Evolutionary conservation across 2,329 filamentous ascomycete species (phyloP), one percentile per base, ranked within the genome.

Genomic region (Cordyceps fumosorosea): DNA sequence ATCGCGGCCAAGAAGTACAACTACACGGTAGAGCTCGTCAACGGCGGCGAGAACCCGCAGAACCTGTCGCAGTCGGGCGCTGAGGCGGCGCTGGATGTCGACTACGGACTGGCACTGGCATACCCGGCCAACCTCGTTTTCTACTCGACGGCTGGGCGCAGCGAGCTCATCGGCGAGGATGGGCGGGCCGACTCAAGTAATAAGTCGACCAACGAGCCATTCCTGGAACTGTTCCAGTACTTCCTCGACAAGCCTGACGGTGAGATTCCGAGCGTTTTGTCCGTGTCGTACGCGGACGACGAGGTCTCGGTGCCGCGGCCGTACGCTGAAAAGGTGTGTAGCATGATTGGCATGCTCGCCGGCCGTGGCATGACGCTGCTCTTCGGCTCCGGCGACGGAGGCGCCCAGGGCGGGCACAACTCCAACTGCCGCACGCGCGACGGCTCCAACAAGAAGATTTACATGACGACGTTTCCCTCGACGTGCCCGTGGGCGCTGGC

Each of bases 401-500:
- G 81, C 22, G 74, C 77, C 3, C 74, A 73, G 2, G 78, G 78
- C 4, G 75, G 73, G 3, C 74, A 74, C 18, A 70, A 73, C 63
- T 86, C 84, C 63, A 69, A 66, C 22, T 89, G 86, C 73, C 73
- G 78, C 57, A 79, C 78, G 62, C 85, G 87, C 68, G 84, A 88
- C 62, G 86, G 85, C 24, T 77, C 74, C 50, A 78, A 82, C 63
- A 80, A 76, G 1, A 80, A 80, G 11, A 77, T 80, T 22, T 85
- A 87, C 68, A 75, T 85, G 34, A 80, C 86, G 1, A 81, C 79
- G 5, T 91, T 90, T 72, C 88, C 88, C 0, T 82, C 81, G 0
- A 81, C 82, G 0, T 91, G 88, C 67, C 88, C 87, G 0, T 90
- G 84, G 71, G 82, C 90, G 8, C 90, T 88, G 0, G 75, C 81